phyloP scores from a whole-genome alignment of 129 eudicot species.

The Chrysanthemum makinoi region DNA sequence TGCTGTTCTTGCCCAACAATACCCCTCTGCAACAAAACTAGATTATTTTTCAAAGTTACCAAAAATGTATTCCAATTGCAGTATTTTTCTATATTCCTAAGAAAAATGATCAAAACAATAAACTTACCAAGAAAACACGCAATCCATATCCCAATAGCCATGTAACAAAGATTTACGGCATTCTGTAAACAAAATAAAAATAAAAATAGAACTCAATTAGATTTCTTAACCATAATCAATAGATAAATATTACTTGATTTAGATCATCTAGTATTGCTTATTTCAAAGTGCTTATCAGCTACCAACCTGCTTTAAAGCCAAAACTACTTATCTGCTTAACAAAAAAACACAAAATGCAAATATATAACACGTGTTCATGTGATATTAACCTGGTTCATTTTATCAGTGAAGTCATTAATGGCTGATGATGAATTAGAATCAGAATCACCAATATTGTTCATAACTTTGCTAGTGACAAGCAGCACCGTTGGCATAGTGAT shows the following conservation, averaged over 20 bases:
- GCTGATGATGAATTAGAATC: slow-evolving; percentile 8
- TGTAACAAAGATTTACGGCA: slow-evolving; percentile 46
- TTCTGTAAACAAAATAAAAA: slow-evolving; percentile 36
- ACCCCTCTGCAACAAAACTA: slow-evolving; percentile 38
- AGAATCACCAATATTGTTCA: slow-evolving; percentile 40
- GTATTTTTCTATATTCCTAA: neutral
- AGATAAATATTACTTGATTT: neutral
- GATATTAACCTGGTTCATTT: slow-evolving; percentile 53
- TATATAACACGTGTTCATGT: neutral
- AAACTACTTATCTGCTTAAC: neutral
- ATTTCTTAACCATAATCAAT: neutral
- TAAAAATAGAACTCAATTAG: neutral
- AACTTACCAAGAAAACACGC: slow-evolving; percentile 32
- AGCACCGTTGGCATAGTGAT: slow-evolving; percentile 50
- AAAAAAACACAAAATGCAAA: neutral
- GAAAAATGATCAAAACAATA: neutral
- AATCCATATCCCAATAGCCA: slow-evolving; percentile 59
- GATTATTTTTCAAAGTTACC: too few relatives aligned
- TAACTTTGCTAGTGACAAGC: neutral
- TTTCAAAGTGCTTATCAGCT: too few relatives aligned
- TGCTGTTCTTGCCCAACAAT: slow-evolving; percentile 44
- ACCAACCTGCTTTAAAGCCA: too few relatives aligned
- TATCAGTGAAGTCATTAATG: slow-evolving; percentile 36
- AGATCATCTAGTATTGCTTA: too few relatives aligned
- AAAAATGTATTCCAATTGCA: neutral